Evolutionary conservation across 352 stramenopile genomes (phyloP), one percentile per base, ranked within the genome.

Genomic region (Globisporangium megalacanthum): DNA sequence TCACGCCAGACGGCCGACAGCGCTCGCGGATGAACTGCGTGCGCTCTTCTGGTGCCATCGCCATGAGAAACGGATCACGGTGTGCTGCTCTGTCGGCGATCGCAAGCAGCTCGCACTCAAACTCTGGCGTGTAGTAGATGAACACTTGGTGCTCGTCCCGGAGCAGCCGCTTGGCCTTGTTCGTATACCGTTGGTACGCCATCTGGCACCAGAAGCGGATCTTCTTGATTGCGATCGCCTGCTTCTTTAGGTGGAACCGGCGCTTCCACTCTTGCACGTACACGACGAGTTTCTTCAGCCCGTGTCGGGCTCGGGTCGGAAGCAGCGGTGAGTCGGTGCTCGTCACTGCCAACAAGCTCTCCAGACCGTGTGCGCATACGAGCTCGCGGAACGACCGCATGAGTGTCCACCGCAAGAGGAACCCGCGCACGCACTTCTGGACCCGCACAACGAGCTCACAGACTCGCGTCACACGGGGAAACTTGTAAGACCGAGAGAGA

Each of bases 121-220:
- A 77, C 19, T 61, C 52, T 0, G 73, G 54, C 20, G 75, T 87
- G 62, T 89, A 92, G 64, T 89, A 92, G 19, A 92, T 79, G 61
- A 77, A 84, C 7, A 92, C 69, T 54, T 88, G 69, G 58, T 89
- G 77, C 22, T 87, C 64, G 0, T 85, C 68, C 2, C 54, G 62
- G 0, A 88, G 60, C 33, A 92, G 62, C 49, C 83, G 75, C 29
- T 72, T 65, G 19, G 69, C 79, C 25, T 78, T 78, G 47, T 76
- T 75, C 5, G 59, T 62, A 47, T 92, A 79, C 10, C 76, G 79
- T 60, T 86, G 79, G 50, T 79, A 81, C 37, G 88, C 69, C 73
- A 89, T 77, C 65, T 87, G 77, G 20, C 77, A 88, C 81, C 79
- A 92, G 46, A 89, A 85, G 3, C 73, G 77, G 42, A 88, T 92